These are phyloP conservation scores for Aspergillus niger DNA, from an alignment of 2,329 filamentous ascomycete species.

Conservation along the genomic window DNA sequence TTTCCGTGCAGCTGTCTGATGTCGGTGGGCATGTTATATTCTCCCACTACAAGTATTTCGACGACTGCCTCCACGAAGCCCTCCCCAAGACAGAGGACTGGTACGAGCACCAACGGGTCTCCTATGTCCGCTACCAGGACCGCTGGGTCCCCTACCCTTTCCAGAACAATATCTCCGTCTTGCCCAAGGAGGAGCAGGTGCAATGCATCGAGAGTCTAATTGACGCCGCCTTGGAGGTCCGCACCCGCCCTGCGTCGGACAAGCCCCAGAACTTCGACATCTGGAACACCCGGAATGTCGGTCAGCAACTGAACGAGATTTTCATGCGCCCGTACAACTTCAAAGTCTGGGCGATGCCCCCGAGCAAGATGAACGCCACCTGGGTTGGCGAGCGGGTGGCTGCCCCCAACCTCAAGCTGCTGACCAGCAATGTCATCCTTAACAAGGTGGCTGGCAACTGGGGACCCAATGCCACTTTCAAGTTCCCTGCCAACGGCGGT, in stretches of 20 bases:
- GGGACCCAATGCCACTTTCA: slow-evolving; percentile 98
- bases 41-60: slow-evolving; percentile 99
- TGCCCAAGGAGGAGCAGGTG: slow-evolving; percentile 96
- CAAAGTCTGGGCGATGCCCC: slow-evolving; percentile 99
- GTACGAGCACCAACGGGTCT: slow-evolving; percentile 97
- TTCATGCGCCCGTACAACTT: slow-evolving; percentile 99
- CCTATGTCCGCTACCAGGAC: slow-evolving; percentile 95
- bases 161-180: slow-evolving; percentile 99
- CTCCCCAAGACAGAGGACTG: slow-evolving; percentile 92
- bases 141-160: slow-evolving; percentile 99
- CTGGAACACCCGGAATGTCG: slow-evolving; percentile 91
- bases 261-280: slow-evolving; percentile 98
- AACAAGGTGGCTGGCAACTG: slow-evolving; percentile 96
- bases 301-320: slow-evolving; percentile 66
- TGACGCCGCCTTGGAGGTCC: slow-evolving; percentile 83
- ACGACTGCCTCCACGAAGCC: slow-evolving; percentile 97
- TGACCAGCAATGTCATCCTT: slow-evolving; percentile 91
- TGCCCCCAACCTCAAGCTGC: slow-evolving; percentile 89
- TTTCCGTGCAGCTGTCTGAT: slow-evolving; percentile 77
- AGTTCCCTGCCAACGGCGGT: slow-evolving; percentile 83
- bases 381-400: slow-evolving; percentile 99
- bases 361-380: slow-evolving; percentile 74
- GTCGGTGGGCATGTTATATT: slow-evolving; percentile 98
- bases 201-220: slow-evolving; percentile 93
- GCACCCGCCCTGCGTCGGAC: slow-evolving; percentile 68